phyloP scores from a whole-genome alignment of 129 eudicot species.

The Centella asiatica region DNA sequence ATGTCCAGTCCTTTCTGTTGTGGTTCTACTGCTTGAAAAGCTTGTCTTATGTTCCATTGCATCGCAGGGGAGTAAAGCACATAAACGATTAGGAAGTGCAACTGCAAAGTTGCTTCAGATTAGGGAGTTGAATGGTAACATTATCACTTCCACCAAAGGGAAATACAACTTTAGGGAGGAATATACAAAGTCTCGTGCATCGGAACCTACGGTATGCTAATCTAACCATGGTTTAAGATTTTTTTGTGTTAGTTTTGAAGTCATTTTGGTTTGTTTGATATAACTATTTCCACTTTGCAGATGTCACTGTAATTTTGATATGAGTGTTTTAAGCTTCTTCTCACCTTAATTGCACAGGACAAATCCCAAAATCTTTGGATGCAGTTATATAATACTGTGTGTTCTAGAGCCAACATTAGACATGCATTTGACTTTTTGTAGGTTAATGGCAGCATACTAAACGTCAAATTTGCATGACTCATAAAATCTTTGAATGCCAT shows the following conservation, averaged over 20 bases:
- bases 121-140: constrained; percentile 62
- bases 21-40: neutral
- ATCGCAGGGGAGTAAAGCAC: constrained; percentile 19
- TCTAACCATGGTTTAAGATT: neutral
- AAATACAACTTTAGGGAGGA: constrained; percentile 55
- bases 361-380: no score
- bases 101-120: constrained; percentile 48
- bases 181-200: constrained; percentile 42
- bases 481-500: no score
- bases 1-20: neutral
- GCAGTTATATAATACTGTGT: no score
- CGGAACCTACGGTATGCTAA: constrained; percentile 54
- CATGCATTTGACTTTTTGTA: no score
- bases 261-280: neutral
- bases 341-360: no score
- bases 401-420: no score
- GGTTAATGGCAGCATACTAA: no score
- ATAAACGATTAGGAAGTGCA: constrained; percentile 13
- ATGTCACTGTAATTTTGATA: no score
- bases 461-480: no score
- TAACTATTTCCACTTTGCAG: neutral
- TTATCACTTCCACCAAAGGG: constrained; percentile 32
- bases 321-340: no score
- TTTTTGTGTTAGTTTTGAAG: neutral
- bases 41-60: neutral